Evolutionary conservation across 208 protist species (phyloP).

Genomic region (Wallacemonas sp.): DNA sequence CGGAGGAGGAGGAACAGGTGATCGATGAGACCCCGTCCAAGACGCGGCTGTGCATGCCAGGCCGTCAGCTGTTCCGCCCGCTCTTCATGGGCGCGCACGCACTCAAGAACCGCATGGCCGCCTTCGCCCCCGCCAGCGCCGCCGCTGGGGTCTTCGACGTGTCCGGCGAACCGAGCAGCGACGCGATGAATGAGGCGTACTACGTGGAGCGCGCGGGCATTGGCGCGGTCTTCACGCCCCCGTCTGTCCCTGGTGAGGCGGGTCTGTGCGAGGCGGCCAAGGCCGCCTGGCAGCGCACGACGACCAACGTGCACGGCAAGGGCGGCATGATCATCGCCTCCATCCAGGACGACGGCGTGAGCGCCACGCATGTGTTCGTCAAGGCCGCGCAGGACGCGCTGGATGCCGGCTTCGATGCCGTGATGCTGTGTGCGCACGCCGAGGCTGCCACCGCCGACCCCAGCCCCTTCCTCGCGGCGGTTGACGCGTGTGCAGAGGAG

Average conservation of each 20-base stretch:
- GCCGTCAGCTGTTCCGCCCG: background rate
- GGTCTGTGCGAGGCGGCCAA: conserved; percentile 17
- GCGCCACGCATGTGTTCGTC: background rate
- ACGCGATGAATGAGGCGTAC: too few species aligned
- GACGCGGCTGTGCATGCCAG: background rate
- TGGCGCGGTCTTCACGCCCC: conserved; percentile 28
- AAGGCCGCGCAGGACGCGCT: conserved; percentile 32
- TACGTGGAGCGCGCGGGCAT: conserved; percentile 31
- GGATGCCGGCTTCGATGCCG: conserved; percentile 56
- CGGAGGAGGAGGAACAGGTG: background rate
- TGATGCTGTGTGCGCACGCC: conserved; percentile 41
- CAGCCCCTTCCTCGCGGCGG: background rate
- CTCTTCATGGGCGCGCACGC: conserved; percentile 1
- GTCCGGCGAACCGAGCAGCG: too few species aligned
- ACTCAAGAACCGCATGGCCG: background rate
- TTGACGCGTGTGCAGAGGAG: background rate
- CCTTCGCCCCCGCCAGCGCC: background rate
- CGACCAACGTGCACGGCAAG: conserved; percentile 28
- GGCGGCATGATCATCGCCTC: conserved; percentile 22
- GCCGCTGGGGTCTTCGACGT: background rate
- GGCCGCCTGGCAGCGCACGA: conserved; percentile 20
- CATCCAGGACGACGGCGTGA: conserved; percentile 28
- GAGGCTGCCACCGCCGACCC: background rate
- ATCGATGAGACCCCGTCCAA: background rate
- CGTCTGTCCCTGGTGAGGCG: conserved; percentile 15